phyloP scores from a whole-genome alignment of 1,139 yeast species.

The Pichia sp. region DNA sequence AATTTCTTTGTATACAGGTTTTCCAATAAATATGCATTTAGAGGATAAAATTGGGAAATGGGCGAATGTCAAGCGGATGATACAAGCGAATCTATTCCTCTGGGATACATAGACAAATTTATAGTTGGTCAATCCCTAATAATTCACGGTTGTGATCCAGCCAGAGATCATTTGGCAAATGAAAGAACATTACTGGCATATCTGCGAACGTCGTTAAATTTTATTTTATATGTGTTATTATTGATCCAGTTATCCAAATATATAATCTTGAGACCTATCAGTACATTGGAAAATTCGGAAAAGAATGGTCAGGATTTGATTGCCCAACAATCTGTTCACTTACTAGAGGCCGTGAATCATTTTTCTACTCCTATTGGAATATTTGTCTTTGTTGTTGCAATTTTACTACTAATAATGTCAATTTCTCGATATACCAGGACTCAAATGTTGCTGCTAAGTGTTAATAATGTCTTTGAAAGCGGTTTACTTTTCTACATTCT shows the following conservation, averaged over 20 bases:
- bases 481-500: constrained; percentile 2
- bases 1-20: too few species aligned
- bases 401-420: constrained; percentile 2
- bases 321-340: neutral
- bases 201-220: constrained; percentile 52
- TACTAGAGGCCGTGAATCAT: neutral
- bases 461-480: constrained; percentile 6
- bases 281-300: neutral
- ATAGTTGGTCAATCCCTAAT: too few species aligned
- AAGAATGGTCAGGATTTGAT: neutral
- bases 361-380: constrained; percentile 4
- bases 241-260: constrained; percentile 40
- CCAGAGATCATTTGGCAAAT: constrained; percentile 45
- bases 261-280: constrained; percentile 13
- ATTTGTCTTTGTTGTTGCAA: constrained; percentile 1
- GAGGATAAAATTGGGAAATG: too few species aligned
- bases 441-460: constrained; percentile 1
- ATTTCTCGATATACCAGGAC: constrained; percentile 4
- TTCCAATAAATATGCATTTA: too few species aligned
- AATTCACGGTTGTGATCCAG: too few species aligned
- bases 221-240: constrained; percentile 45
- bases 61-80: too few species aligned
- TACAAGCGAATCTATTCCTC: too few species aligned
- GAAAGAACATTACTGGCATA: constrained; percentile 76
- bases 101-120: too few species aligned